Conservation (phyloP, 2,329 filamentous ascomycete genomes). For the Zymoseptoria brevis region DNA sequence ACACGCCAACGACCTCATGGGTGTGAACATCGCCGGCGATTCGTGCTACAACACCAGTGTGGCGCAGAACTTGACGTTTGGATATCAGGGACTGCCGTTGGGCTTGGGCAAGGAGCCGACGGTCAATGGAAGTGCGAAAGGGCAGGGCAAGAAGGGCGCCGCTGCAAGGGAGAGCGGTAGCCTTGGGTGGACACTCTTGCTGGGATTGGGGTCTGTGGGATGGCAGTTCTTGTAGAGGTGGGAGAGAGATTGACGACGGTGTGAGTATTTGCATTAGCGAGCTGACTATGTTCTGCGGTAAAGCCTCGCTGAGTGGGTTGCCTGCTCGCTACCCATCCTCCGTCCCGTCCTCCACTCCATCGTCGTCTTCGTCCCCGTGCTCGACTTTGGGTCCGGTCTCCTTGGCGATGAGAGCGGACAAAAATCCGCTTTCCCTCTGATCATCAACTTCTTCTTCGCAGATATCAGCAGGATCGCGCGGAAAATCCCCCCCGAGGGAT, state of each 20-base stretch:
- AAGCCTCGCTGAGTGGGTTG: no score
- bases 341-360: no score
- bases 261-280: no score
- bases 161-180: background rate
- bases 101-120: conserved; percentile 16
- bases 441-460: no score
- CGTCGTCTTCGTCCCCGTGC: no score
- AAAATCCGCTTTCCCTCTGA: no score
- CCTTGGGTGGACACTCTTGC: conserved; percentile 16
- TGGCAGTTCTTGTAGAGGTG: conserved; percentile 21
- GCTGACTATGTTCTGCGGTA: no score
- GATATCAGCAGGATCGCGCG: no score
- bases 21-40: conserved; percentile 59
- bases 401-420: no score
- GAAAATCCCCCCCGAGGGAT: no score
- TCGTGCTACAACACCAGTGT: conserved; percentile 60
- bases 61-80: conserved; percentile 64
- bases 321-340: no score
- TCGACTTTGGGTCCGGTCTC: no score
- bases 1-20: conserved; percentile 58
- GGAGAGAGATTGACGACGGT: background rate
- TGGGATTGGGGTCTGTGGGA: conserved; percentile 15
- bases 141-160: conserved; percentile 4
- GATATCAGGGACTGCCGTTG: conserved; percentile 46
- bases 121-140: conserved; percentile 21